Percentiles rank a stretch among this genome's conserved stretches.
Evolutionary conservation across 345 rosid genomes (phyloP).

Genomic region (Bretschneidera sinensis): DNA sequence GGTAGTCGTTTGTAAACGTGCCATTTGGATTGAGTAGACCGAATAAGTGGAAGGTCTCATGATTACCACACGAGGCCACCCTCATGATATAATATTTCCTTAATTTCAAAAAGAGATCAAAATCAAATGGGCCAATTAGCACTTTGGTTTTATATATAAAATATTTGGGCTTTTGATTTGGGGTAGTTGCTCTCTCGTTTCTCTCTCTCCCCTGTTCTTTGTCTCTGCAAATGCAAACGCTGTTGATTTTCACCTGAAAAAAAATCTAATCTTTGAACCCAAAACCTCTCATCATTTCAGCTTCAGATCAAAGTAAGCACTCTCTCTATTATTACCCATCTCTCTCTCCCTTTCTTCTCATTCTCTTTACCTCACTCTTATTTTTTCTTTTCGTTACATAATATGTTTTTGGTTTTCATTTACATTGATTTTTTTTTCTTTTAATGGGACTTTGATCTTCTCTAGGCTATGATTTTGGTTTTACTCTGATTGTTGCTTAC

Average conservation of each 20-base stretch:
- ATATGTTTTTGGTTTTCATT: neutral
- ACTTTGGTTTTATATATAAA: neutral
- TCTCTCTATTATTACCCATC: neutral
- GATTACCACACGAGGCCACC: neutral
- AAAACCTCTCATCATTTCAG: neutral
- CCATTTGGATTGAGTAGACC: neutral
- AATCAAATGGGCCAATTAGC: neutral
- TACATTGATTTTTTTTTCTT: neutral
- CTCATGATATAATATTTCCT: neutral
- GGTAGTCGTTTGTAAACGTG: neutral
- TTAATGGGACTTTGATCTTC: constrained; percentile 8
- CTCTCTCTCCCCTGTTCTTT: constrained; percentile 3
- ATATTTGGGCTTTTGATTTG: neutral
- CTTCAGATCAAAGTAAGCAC: constrained; percentile 10
- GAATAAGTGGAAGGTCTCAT: neutral
- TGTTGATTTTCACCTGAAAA: constrained; percentile 6
- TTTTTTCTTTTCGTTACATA: neutral
- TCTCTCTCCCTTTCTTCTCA: neutral
- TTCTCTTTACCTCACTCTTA: neutral
- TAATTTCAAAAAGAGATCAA: too few relatives aligned
- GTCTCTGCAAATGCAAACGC: constrained; percentile 12
- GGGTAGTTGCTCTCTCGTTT: neutral
- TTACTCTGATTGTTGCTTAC: constrained; percentile 8
- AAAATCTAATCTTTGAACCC: neutral
- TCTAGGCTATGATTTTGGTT: neutral